Evolutionary conservation across 2,329 filamentous ascomycete genomes (phyloP), one percentile per base, ranked within the genome.

Genomic region (Grosmannia huntii): DNA sequence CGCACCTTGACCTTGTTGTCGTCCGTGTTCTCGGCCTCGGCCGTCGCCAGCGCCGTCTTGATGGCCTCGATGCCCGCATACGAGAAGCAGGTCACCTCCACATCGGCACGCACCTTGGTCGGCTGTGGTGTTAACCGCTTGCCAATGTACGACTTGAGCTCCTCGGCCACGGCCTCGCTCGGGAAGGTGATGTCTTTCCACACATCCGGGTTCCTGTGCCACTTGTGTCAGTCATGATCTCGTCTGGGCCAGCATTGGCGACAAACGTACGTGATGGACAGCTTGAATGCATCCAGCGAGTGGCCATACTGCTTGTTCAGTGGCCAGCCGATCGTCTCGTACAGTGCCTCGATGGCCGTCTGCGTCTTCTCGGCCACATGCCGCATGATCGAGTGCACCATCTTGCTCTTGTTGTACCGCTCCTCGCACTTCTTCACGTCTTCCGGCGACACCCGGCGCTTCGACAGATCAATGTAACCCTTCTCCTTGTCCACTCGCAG

Each of bases 371-470:
- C 91, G 65, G 94, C 92, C 62, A 99, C 94, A 73, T 99, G 94
- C 72, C 92, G 87, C 89, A 99, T 92, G 74, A 99, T 96, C 57
- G 90, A 95, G 75, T 99, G 94, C 48, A 97, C 94, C 80, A 96
- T 95, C 80, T 99, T 99, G 79, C 90, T 89, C 85, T 99, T 99
- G 83, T 99, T 99, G 82, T 96, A 99, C 66, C 94, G 85, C 78
- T 99, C 94, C 72, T 99, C 94, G 72, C 95, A 99, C 78, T 96
- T 96, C 66, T 96, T 81, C 63, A 97, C 94, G 77, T 99, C 94
- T 73, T 99, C 94, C 51, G 94, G 88, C 50, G 91, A 96, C 60
- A 99, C 94, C 77, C 94, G 87, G 70, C 94, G 91, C 81, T 99
- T 99, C 62, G 90, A 96, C 71, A 99, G 78, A 86, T 99, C 94